phyloP scores from a whole-genome alignment of 2,329 filamentous ascomycete species.

The Gyromitra esculenta region DNA sequence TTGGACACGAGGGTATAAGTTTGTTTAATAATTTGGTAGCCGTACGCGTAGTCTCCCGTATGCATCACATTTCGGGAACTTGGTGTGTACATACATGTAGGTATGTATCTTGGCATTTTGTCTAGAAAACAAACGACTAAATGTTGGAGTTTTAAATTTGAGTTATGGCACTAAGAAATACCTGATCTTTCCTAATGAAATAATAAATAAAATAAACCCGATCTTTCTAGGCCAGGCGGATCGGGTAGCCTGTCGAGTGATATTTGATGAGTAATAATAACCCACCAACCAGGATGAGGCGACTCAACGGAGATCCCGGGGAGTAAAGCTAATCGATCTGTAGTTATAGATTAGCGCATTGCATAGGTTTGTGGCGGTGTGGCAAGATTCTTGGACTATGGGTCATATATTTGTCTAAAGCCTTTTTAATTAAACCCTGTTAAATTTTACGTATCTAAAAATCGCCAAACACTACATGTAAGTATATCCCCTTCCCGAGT shows the following conservation, averaged over 20 bases:
- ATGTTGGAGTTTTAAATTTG: neutral
- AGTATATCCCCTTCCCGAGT: neutral
- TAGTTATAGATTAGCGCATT: neutral
- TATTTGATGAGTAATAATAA: neutral
- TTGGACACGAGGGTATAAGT: too few relatives aligned
- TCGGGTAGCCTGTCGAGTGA: slow-evolving; percentile 8
- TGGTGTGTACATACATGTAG: too few relatives aligned
- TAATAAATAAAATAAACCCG: neutral
- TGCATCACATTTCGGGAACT: slow-evolving; percentile 8
- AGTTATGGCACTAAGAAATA: neutral
- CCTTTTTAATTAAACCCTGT: neutral
- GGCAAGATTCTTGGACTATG: neutral
- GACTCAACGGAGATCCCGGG: neutral
- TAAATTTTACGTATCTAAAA: neutral
- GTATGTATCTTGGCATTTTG: neutral
- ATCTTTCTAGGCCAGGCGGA: neutral
- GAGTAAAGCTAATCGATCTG: neutral
- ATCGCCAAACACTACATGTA: neutral
- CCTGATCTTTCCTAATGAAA: neutral
- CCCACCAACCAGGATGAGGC: neutral
- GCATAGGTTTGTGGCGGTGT: neutral
- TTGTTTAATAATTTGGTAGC: slow-evolving; percentile 2
- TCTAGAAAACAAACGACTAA: neutral
- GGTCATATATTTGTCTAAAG: neutral
- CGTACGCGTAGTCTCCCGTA: neutral